Percentiles rank a stretch among this genome's conserved stretches.
These are phyloP conservation scores for Erythrobasidium hasegawianum DNA, from an alignment of 1,284 basidiomycete genomes.

Conservation along the genomic window DNA sequence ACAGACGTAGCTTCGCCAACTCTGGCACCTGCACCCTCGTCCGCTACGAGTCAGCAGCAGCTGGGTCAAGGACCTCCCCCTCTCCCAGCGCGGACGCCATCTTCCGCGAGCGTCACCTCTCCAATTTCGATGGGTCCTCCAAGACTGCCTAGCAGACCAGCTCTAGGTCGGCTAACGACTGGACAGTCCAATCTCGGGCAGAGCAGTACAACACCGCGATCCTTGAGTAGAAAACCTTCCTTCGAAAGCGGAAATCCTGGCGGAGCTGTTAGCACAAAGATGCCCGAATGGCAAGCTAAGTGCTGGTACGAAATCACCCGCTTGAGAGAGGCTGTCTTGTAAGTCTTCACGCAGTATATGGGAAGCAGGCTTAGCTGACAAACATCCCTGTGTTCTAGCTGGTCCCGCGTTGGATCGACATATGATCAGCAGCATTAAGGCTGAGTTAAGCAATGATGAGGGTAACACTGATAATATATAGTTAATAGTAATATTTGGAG, in stretches of 20 bases:
- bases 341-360: slow-evolving; percentile 60
- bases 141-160: background rate
- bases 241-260: background rate
- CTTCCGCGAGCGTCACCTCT: background rate
- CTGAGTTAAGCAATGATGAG: no score
- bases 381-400: background rate
- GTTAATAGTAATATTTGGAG: no score
- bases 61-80: background rate
- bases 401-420: slow-evolving; percentile 25
- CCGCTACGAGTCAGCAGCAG: slow-evolving; percentile 1
- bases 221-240: background rate
- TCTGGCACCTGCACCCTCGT: no score
- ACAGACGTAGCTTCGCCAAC: no score
- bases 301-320: slow-evolving; percentile 78
- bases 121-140: background rate
- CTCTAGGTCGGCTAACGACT: background rate
- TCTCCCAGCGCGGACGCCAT: background rate
- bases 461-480: no score
- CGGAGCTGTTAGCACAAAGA: slow-evolving; percentile 9
- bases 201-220: background rate
- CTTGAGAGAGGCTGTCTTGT: slow-evolving; percentile 84
- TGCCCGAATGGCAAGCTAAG: slow-evolving; percentile 69
- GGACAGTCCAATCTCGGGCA: background rate
- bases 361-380: background rate
- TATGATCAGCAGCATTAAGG: slow-evolving; percentile 12